A percentile compares a stretch with the other conserved stretches of the same genome.
Evolutionary conservation across 1,284 basidiomycete genomes (phyloP).

Genomic region (Vanrija pseudolonga): DNA sequence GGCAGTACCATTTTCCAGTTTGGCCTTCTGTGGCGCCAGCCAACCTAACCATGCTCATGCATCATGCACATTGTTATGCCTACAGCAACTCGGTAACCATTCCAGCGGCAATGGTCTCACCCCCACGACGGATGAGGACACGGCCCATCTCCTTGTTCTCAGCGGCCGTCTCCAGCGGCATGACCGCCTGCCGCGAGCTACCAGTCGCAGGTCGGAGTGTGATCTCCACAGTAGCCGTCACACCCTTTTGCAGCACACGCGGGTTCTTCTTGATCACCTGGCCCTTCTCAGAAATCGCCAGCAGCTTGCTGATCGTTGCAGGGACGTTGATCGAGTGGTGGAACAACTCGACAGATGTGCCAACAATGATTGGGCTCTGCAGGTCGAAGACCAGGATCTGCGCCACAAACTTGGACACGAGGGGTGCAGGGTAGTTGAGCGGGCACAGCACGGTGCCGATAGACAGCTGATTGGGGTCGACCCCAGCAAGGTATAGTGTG

Average conservation of each 20-base stretch:
- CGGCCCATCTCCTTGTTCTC: constrained; percentile 97
- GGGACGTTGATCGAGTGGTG: constrained; percentile 91
- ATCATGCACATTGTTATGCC: background rate
- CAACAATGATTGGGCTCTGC: constrained; percentile 80
- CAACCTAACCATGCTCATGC: background rate
- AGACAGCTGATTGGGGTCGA: constrained; percentile 80
- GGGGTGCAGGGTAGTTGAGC: constrained; percentile 62
- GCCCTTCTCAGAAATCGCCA: constrained; percentile 77
- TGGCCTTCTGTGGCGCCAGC: too few species aligned
- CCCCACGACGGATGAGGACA: constrained; percentile 77
- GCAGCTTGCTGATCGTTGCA: constrained; percentile 75
- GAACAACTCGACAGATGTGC: constrained; percentile 86
- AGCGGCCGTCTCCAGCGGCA: constrained; percentile 81
- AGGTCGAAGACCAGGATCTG: constrained; percentile 93
- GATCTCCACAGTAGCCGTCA: constrained; percentile 81
- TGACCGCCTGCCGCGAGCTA: constrained; percentile 55
- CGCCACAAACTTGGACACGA: constrained; percentile 73
- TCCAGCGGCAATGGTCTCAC: constrained; percentile 92
- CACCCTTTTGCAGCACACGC: constrained; percentile 75
- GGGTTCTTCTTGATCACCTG: constrained; percentile 73
- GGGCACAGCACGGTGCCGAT: constrained; percentile 89
- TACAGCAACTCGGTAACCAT: constrained; percentile 14
- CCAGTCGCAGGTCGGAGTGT: constrained; percentile 59
- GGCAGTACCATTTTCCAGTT: background rate
- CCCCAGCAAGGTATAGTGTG: constrained; percentile 74